These are phyloP conservation scores for Paecilomyces dactylethromorphus DNA, from an alignment of 2,329 filamentous ascomycete species.

Conservation along the genomic window DNA sequence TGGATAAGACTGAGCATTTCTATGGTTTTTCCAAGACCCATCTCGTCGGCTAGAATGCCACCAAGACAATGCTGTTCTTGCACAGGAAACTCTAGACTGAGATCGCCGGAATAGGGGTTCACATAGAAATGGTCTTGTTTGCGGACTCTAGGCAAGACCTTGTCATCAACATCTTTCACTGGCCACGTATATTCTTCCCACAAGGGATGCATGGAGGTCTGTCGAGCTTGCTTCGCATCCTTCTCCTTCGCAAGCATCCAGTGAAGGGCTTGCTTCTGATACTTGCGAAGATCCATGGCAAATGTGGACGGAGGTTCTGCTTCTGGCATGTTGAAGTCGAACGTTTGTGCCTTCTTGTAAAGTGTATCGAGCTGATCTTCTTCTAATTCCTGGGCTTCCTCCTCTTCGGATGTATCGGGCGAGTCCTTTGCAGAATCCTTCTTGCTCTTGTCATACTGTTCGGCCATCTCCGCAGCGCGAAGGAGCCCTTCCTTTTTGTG, in stretches of 20 bases:
- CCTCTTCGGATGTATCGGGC: slow-evolving; percentile 53
- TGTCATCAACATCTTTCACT: slow-evolving; percentile 76
- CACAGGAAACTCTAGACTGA: slow-evolving; percentile 83
- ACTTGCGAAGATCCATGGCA: slow-evolving; percentile 74
- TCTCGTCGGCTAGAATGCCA: slow-evolving; percentile 88
- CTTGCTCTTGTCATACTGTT: slow-evolving; percentile 62
- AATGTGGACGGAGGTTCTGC: slow-evolving; percentile 79
- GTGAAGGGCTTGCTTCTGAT: slow-evolving; percentile 89
- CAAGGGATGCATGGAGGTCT: slow-evolving; percentile 86
- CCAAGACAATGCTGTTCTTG: slow-evolving; percentile 94
- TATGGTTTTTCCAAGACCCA: slow-evolving; percentile 97
- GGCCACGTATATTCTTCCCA: slow-evolving; percentile 98
- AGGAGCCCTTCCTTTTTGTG: slow-evolving; percentile 79
- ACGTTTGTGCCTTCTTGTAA: slow-evolving; percentile 93
- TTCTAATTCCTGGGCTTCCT: slow-evolving; percentile 86
- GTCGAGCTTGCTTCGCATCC: slow-evolving; percentile 62
- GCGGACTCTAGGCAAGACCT: slow-evolving; percentile 59
- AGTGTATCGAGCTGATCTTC: slow-evolving; percentile 91
- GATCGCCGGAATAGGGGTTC: slow-evolving; percentile 92
- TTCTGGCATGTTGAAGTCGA: slow-evolving; percentile 87
- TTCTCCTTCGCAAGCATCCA: slow-evolving; percentile 97
- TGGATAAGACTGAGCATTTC: slow-evolving; percentile 96
- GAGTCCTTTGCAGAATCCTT: slow-evolving; percentile 38
- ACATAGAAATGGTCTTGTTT: slow-evolving; percentile 77
- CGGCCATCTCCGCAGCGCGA: slow-evolving; percentile 79